These are phyloP conservation scores for Termitomyces sp. DNA, from an alignment of 768 basidiomycete genomes.

Conservation along the genomic window DNA sequence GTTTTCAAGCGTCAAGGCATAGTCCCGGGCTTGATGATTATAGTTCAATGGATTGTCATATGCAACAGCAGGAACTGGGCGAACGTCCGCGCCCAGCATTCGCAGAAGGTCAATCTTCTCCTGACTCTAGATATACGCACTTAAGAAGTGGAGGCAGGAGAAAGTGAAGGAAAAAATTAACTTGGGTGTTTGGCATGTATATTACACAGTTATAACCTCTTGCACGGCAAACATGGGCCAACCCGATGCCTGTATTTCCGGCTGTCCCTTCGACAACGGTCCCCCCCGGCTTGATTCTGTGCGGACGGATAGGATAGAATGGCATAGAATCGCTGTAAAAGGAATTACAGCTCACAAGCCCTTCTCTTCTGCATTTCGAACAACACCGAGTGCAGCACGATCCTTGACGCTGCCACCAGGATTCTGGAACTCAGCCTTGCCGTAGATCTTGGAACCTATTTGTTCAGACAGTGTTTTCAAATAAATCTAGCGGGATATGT, in stretches of 20 bases:
- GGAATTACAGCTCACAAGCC: conserved; percentile 55
- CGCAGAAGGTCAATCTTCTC: conserved; percentile 97
- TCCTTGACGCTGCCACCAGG: conserved; percentile 99
- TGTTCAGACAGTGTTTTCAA: conserved; percentile 78
- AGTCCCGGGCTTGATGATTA: conserved; percentile 95
- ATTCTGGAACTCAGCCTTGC: conserved; percentile 99
- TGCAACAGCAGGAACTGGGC: conserved; percentile 94
- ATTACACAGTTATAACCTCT: conserved; percentile 97
- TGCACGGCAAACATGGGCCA: conserved; percentile 92
- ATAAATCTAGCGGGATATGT: conserved; percentile 57
- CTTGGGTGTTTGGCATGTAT: conserved; percentile 97
- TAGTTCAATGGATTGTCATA: conserved; percentile 96
- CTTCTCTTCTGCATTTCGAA: conserved; percentile 81
- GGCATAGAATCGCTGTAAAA: background rate
- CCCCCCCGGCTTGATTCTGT: conserved; percentile 84
- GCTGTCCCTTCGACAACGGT: conserved; percentile 98
- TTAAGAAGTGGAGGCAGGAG: background rate
- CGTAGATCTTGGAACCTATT: conserved; percentile 81
- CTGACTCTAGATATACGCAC: conserved; percentile 62
- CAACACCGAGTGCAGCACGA: conserved; percentile 87
- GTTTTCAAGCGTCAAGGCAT: conserved; percentile 69
- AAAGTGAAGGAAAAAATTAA: conserved; percentile 20
- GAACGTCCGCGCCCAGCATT: conserved; percentile 97
- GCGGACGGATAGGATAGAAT: background rate
- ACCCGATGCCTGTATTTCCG: conserved; percentile 96